These are phyloP conservation scores for Fraxinus sp. DNA, from an alignment of 305 asterid genomes.

Conservation along the genomic window DNA sequence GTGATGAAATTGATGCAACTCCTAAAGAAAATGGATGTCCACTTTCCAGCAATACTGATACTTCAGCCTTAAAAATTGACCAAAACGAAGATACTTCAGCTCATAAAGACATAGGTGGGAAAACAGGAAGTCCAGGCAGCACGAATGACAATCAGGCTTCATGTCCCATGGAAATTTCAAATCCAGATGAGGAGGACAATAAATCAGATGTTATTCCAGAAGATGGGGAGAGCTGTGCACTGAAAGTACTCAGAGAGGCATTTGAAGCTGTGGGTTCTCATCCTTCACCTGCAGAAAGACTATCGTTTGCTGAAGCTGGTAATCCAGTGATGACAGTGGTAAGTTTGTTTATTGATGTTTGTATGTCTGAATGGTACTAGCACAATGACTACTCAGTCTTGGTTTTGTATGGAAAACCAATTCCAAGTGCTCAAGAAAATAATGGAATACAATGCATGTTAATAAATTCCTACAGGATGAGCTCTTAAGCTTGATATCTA, in stretches of 20 bases:
- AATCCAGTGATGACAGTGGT: slow-evolving; percentile 98
- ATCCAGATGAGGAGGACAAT: slow-evolving; percentile 50
- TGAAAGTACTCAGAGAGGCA: slow-evolving; percentile 85
- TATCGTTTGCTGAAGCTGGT: slow-evolving; percentile 82
- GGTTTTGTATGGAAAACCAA: background rate
- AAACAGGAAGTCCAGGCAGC: slow-evolving; percentile 45
- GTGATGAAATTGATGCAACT: slow-evolving; percentile 41
- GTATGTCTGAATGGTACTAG: background rate
- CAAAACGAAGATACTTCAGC: slow-evolving; percentile 36
- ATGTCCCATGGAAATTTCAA: slow-evolving; percentile 56
- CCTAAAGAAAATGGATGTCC: slow-evolving; percentile 49
- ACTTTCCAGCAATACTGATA: slow-evolving; percentile 37
- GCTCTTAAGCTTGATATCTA: background rate
- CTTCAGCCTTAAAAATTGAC: slow-evolving; percentile 36
- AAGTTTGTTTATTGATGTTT: slow-evolving; percentile 27
- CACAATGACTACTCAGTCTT: slow-evolving; percentile 3
- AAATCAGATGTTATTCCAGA: slow-evolving; percentile 38
- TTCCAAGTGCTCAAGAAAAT: background rate
- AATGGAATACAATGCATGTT: background rate
- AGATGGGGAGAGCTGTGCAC: slow-evolving; percentile 50
- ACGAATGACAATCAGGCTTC: slow-evolving; percentile 48
- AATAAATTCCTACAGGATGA: background rate
- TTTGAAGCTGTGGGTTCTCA: slow-evolving; percentile 76
- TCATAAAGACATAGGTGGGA: slow-evolving; percentile 43
- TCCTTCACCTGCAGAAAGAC: slow-evolving; percentile 60